Evolutionary conservation across 768 basidiomycete genomes (phyloP), one percentile per base, ranked within the genome.

Genomic region (Trametopsis cervina): DNA sequence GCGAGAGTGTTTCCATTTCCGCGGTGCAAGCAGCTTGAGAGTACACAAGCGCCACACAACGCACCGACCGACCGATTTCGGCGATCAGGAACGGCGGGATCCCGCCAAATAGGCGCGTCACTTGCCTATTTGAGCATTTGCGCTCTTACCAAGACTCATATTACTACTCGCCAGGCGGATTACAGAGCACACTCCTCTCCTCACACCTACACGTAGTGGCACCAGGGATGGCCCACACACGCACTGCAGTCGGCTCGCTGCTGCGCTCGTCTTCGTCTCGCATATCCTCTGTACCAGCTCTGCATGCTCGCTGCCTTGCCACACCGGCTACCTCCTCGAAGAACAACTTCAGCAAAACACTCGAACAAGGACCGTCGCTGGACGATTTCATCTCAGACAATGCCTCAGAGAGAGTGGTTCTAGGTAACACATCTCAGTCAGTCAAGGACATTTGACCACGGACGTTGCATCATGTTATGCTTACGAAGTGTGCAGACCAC

Each of bases 331-430:
- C n/a, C 42, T 53, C 66, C 13, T 53, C 67, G 17, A 73, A 72
- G 52, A 26, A 70, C 12, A 65, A 60, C 21, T 85, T 89, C 57
- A 63, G 63, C 25, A 69, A 78, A 51, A 64, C 63, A 17, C 67
- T 92, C 4, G 77, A 73, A 21, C 68, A 69, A 20, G 91, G 91
- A 0, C 89, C 89, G 36, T 72, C 78, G 21, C 66, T 94, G 13
- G 82, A 89, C 56, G 89, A 94, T 55, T 94, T 94, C 65, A 71
- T 92, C 50, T 70, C 80, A n/a, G 81, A 71, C 24, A 72, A 78
- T 46, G 67, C 61, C 36, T 67, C 73, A 11, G 73, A 82, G 23
- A 76, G 78, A 49, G 72, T 91, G 20, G 72, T 86, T 1, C 70
- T 91, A 4, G 89, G 89, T 37, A 89, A 83, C 54, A 71, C 78